Evolutionary conservation across 345 rosid species (phyloP).

Genomic region (Carallia pectinifolia): DNA sequence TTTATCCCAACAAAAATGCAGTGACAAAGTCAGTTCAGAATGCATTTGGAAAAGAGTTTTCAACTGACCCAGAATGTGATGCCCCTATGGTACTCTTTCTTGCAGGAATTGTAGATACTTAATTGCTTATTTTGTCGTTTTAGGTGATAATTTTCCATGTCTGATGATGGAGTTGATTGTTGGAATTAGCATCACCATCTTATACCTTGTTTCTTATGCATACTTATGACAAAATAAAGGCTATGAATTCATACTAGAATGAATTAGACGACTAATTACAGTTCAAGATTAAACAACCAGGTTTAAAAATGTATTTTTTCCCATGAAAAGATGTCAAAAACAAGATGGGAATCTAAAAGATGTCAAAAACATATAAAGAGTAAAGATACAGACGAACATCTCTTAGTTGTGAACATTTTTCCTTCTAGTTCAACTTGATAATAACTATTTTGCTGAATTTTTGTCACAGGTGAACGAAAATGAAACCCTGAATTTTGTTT

Average conservation of each 20-base stretch:
- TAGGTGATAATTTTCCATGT: no score
- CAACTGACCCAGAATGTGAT: conserved; percentile 30
- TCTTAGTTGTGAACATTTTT: conserved; percentile 13
- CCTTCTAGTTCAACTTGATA: conserved; percentile 17
- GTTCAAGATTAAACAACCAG: no score
- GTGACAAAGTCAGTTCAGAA: conserved; percentile 53
- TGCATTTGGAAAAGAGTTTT: conserved; percentile 36
- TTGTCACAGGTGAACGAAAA: conserved; percentile 45
- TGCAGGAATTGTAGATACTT: background rate
- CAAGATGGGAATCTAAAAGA: no score
- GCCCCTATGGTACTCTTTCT: conserved; percentile 34
- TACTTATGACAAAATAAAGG: background rate
- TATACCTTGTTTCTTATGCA: background rate
- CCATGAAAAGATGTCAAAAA: no score
- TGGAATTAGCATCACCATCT: background rate
- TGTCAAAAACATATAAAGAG: no score
- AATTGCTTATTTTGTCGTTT: background rate
- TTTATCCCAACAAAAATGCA: conserved; percentile 81
- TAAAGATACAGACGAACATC: no score
- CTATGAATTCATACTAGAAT: background rate
- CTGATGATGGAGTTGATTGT: no score
- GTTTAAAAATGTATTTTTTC: no score
- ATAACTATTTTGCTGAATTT: conserved; percentile 26
- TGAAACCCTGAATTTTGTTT: conserved; percentile 56
- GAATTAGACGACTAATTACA: no score